These are phyloP conservation scores for Zasmidium cellare DNA, from an alignment of 2,329 filamentous ascomycete species.

Conservation along the genomic window DNA sequence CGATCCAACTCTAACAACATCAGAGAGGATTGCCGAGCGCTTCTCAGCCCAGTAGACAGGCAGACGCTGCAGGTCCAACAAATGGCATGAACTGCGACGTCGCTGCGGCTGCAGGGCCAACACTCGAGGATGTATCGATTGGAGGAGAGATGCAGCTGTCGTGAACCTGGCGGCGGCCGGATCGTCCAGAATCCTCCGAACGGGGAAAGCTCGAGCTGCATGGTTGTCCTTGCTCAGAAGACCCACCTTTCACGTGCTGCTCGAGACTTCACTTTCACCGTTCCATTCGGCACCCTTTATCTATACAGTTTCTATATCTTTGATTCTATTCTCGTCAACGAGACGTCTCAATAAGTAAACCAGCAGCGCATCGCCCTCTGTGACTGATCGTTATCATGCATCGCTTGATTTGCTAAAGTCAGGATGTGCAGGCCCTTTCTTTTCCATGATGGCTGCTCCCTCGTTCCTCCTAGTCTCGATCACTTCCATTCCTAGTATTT, in stretches of 20 bases:
- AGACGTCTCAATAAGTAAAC: too few species aligned
- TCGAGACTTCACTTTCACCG: not conserved
- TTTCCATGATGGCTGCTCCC: too few species aligned
- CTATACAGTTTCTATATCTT: too few species aligned
- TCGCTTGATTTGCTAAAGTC: too few species aligned
- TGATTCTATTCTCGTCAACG: too few species aligned
- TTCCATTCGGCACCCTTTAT: too few species aligned
- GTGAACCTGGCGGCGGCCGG: conserved; percentile 9
- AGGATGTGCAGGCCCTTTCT: too few species aligned
- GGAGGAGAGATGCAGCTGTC: conserved; percentile 18
- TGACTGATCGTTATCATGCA: too few species aligned
- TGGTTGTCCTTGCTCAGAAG: not conserved
- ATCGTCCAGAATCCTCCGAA: not conserved
- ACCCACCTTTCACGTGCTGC: not conserved
- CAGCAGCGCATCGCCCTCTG: too few species aligned
- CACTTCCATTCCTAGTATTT: too few species aligned
- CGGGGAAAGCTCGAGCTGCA: not conserved
- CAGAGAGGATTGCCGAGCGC: conserved; percentile 4
- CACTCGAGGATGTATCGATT: conserved; percentile 7
- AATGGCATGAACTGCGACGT: conserved; percentile 9
- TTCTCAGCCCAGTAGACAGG: conserved; percentile 11
- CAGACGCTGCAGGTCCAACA: conserved; percentile 15
- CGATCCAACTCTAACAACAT: conserved; percentile 2
- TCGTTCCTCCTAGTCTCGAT: too few species aligned
- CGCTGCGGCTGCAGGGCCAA: conserved; percentile 12